These are phyloP conservation scores for Capronia epimyces DNA, from an alignment of 2,329 filamentous ascomycete genomes.

Conservation along the genomic window DNA sequence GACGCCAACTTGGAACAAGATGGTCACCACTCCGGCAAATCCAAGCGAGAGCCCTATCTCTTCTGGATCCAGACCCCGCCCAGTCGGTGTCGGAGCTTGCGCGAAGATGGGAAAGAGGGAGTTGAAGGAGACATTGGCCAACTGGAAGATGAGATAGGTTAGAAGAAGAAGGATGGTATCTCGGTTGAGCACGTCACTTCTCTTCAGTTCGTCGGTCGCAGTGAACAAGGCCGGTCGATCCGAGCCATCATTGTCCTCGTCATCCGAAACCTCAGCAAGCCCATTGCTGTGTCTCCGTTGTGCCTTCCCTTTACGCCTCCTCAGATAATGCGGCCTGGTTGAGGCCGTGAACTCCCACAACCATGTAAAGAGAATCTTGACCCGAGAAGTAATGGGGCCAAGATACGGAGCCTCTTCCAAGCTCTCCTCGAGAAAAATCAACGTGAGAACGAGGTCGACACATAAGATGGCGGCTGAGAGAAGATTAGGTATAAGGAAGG, in stretches of 20 bases:
- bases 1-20: constrained; percentile 80
- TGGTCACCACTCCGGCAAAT: constrained; percentile 77
- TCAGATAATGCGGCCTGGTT: constrained; percentile 54
- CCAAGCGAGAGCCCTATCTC: constrained; percentile 83
- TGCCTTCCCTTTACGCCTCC: constrained; percentile 29
- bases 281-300: constrained; percentile 11
- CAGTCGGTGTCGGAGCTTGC: constrained; percentile 66
- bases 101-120: constrained; percentile 92
- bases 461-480: constrained; percentile 67
- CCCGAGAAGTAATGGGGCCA: constrained; percentile 54
- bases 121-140: constrained; percentile 92
- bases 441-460: constrained; percentile 65
- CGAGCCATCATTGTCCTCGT: constrained; percentile 36
- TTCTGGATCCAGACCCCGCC: constrained; percentile 66
- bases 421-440: constrained; percentile 83
- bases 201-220: constrained; percentile 46
- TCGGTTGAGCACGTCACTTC: constrained; percentile 63
- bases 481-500: constrained; percentile 80
- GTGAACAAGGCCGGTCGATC: constrained; percentile 36
- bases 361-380: constrained; percentile 60
- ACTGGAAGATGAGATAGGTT: constrained; percentile 88
- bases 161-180: constrained; percentile 75
- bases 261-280: constrained; percentile 16
- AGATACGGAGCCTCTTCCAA: constrained; percentile 61
- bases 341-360: constrained; percentile 63